Base-by-base conservation (phyloP, 352 stramenopile genomes). In the Phytophthora tentaculata region DNA sequence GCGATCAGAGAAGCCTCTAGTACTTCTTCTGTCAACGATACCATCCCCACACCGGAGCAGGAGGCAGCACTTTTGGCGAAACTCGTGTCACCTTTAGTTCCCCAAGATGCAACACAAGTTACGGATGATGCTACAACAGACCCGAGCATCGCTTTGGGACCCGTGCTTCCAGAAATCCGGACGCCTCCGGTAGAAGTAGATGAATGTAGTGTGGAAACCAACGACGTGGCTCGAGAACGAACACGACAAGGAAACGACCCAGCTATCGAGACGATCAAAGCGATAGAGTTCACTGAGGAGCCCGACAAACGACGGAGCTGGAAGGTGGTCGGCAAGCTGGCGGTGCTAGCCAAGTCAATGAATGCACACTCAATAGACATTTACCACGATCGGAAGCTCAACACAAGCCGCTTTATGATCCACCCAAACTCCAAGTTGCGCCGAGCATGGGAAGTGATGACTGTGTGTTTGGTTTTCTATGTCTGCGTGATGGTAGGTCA, bases 401-500 rank as follows among this genome's bases (percentile, higher is more conserved):
- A 80, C 51, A 72, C 67, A 6, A 85, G 70, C 37, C 72, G 69
- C 13, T 91, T 81, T 61, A 94, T 94, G 86, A 77, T 94, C 52
- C 86, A 94, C 57, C 86, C 86, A 1, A 94, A 94, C 63, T 94
- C 84, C 13, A 90, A 89, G 50, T 65, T 90, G 24, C 82, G 84
- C 17, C 79, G 86, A 20, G 19, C 81, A 6, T 96, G 88, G 88
- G 88, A 95, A 52, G 55, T 91, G 28, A 43, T 69, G 49, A 94
- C 86, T n/a, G 88, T 88, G 22, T 67, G 65, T 56, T 80, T 85
- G 54, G 82, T 96, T 20, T 22, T 96, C n/a, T 92, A 93, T 67
- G 86, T 95, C 9, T 90, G 83, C 43, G 61, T 79, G 20, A 79
- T 92, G 69, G 86, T 90, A 62, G 23, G 61, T 23, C n/a, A 39